These are phyloP conservation scores for Protoeuglena noctilucae DNA, from an alignment of 139 green algal species.

Conservation along the genomic window DNA sequence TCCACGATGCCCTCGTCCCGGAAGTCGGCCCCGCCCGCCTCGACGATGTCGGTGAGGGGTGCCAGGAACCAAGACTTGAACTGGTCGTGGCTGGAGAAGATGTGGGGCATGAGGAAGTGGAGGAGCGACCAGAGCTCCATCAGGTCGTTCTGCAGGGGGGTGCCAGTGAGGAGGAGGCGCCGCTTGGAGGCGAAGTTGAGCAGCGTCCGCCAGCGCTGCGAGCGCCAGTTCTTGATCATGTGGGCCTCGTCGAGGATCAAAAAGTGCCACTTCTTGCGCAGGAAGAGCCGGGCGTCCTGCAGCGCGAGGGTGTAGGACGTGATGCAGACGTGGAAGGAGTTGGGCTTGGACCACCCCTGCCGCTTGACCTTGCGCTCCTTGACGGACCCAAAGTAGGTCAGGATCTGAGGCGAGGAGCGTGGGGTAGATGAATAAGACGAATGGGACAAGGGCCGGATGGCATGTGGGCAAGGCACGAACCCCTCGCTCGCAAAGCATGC, in stretches of 20 bases:
- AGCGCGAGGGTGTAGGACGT: slow-evolving; percentile 91
- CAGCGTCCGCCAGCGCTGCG: slow-evolving; percentile 91
- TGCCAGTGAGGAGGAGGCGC: slow-evolving; percentile 84
- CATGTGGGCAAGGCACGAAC: too few species aligned
- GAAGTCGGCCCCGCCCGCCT: slow-evolving; percentile 56
- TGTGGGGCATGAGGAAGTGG: slow-evolving; percentile 95
- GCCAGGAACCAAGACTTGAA: slow-evolving; percentile 97
- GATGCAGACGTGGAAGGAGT: slow-evolving; percentile 98
- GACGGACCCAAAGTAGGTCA: slow-evolving; percentile 90
- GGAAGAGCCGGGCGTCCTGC: slow-evolving; percentile 76
- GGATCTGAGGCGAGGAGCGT: too few species aligned
- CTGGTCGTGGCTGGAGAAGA: slow-evolving; percentile 56
- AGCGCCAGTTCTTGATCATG: slow-evolving; percentile 99
- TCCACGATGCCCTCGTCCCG: slow-evolving; percentile 61
- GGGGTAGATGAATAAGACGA: too few species aligned
- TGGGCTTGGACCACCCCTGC: slow-evolving; percentile 89
- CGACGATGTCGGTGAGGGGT: slow-evolving; percentile 77
- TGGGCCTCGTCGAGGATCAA: slow-evolving; percentile 98
- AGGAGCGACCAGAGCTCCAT: slow-evolving; percentile 97
- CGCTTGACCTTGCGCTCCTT: slow-evolving; percentile 89
- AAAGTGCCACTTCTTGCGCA: slow-evolving; percentile 94
- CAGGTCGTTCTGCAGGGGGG: slow-evolving; percentile 82
- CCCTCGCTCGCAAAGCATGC: too few species aligned
- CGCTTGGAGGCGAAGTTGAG: slow-evolving; percentile 91
- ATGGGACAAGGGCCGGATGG: too few species aligned